These are phyloP conservation scores for Boletellus dicymbophilus DNA, from an alignment of 1,284 basidiomycete species.

Conservation along the genomic window DNA sequence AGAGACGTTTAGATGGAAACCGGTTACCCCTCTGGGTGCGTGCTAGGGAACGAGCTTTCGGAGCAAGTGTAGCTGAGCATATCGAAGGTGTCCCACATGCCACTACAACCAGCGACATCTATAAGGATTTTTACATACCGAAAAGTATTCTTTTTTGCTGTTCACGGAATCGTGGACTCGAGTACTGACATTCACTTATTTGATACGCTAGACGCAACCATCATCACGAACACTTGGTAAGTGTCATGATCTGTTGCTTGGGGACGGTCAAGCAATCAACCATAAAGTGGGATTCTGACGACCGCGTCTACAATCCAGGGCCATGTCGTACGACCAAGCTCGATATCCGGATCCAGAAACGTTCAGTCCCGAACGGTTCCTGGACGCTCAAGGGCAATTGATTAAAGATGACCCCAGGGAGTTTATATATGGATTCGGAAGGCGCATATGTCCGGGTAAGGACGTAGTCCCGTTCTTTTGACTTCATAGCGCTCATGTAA, in stretches of 20 bases:
- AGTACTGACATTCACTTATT: neutral
- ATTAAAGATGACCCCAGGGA: constrained; percentile 10
- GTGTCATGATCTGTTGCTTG: no score
- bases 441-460: constrained; percentile 20
- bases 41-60: neutral
- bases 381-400: constrained; percentile 11
- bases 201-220: constrained; percentile 5
- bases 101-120: constrained; percentile 19
- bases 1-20: constrained; percentile 31
- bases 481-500: no score
- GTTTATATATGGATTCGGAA: constrained; percentile 20
- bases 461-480: no score
- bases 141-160: constrained; percentile 18
- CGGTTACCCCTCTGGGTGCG: constrained; percentile 24
- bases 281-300: neutral
- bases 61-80: no score
- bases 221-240: constrained; percentile 20
- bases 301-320: constrained; percentile 14
- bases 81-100: constrained; percentile 19
- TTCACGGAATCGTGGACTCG: no score
- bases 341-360: constrained; percentile 16
- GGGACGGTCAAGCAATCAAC: no score
- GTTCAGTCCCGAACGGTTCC: constrained; percentile 23
- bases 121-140: constrained; percentile 28
- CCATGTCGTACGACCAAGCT: constrained; percentile 15